Percentiles rank a stretch among this genome's conserved stretches.
Conservation (phyloP, 257 asterid genomes). For the Eustoma russellianum region DNA sequence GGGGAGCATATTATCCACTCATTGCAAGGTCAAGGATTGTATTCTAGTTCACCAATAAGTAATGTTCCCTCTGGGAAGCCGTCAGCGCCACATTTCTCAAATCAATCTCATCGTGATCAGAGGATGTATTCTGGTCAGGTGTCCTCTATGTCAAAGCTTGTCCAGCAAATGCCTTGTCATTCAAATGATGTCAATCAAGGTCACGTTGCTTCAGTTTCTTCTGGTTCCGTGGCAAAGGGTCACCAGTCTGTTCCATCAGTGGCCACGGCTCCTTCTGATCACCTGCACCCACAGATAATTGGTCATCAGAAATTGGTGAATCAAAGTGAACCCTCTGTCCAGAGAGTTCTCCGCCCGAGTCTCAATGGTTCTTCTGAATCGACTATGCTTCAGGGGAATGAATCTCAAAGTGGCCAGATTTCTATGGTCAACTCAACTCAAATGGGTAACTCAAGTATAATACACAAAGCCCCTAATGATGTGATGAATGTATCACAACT, state of each 20-base stretch:
- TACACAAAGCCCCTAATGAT: constrained; percentile 32
- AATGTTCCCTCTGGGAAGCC: constrained; percentile 40
- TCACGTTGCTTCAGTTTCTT: constrained; percentile 32
- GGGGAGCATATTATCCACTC: constrained; percentile 38
- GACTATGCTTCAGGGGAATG: constrained; percentile 37
- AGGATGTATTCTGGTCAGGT: constrained; percentile 46
- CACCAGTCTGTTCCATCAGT: constrained; percentile 40
- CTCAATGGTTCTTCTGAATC: constrained; percentile 26
- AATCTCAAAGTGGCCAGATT: constrained; percentile 38
- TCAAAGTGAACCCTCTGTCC: constrained; percentile 41
- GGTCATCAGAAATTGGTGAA: constrained; percentile 44
- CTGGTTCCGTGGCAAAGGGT: constrained; percentile 28
- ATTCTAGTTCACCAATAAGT: constrained; percentile 35
- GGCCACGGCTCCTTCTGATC: constrained; percentile 36
- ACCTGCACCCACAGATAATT: constrained; percentile 29
- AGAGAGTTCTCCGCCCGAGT: constrained; percentile 41
- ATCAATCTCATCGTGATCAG: constrained; percentile 44
- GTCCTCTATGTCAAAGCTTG: constrained; percentile 39
- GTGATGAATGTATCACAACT: constrained; percentile 26
- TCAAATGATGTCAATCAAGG: constrained; percentile 41
- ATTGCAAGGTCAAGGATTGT: constrained; percentile 37
- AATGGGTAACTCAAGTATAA: constrained; percentile 23
- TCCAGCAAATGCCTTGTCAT: constrained; percentile 30
- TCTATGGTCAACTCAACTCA: constrained; percentile 38
- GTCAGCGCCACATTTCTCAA: constrained; percentile 35